Evolutionary conservation across 371 early-diverging fungal species (phyloP).

Genomic region (Actinomortierella ambigua): DNA sequence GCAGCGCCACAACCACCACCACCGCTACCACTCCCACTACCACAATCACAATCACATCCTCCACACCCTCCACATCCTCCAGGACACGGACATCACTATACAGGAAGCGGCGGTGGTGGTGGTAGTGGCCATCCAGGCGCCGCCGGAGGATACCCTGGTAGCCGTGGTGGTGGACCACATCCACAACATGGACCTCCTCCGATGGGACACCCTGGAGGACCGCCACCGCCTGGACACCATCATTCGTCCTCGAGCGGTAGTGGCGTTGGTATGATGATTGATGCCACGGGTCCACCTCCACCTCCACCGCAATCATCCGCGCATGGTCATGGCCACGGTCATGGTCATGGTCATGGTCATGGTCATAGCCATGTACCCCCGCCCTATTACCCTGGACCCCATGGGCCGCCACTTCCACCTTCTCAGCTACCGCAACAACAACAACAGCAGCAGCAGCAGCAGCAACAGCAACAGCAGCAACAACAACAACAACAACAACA

Average conservation of each 20-base stretch:
- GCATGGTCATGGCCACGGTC: conserved; percentile 45
- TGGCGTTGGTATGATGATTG: conserved; percentile 24
- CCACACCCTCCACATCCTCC: too few species aligned
- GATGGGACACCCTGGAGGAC: too few species aligned
- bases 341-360: too few species aligned
- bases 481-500: conserved; percentile 14
- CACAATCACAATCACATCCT: too few species aligned
- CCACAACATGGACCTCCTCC: too few species aligned
- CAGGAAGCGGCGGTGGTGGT: too few species aligned
- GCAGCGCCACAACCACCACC: too few species aligned
- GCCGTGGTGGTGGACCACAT: too few species aligned
- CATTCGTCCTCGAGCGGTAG: conserved; percentile 1
- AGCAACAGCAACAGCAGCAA: conserved; percentile 7
- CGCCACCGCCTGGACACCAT: background rate
- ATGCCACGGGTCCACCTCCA: conserved; percentile 48
- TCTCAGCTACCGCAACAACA: conserved; percentile 2
- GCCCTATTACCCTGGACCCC: conserved; percentile 8
- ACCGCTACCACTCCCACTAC: too few species aligned
- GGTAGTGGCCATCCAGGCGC: too few species aligned
- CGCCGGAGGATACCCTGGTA: too few species aligned
- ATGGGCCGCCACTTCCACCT: conserved; percentile 3
- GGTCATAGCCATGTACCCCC: conserved; percentile 41
- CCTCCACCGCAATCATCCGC: conserved; percentile 49
- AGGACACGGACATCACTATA: too few species aligned
- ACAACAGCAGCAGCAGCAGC: conserved; percentile 6